phyloP scores from a whole-genome alignment of 768 basidiomycete species.

The Rhizopogon vulgaris region DNA sequence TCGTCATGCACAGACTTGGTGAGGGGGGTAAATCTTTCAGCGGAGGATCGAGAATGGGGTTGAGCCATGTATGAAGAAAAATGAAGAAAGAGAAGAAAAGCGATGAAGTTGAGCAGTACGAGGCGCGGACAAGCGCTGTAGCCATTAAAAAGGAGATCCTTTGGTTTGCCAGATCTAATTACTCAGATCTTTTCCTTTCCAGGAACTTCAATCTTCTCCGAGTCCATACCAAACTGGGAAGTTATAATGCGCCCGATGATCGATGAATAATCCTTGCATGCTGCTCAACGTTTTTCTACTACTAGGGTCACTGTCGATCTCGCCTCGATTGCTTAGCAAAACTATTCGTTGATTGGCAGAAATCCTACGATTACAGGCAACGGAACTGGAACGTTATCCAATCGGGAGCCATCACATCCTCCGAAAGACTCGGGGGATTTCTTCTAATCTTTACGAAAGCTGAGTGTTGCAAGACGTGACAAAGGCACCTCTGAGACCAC shows the following conservation, averaged over 20 bases:
- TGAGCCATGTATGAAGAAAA: background rate
- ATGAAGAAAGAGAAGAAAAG: background rate
- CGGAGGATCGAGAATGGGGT: background rate
- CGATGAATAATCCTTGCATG: background rate
- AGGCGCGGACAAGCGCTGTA: background rate
- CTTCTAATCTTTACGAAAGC: too few relatives aligned
- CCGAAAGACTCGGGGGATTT: too few relatives aligned
- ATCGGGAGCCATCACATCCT: too few relatives aligned
- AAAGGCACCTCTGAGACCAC: too few relatives aligned
- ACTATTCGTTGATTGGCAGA: too few relatives aligned
- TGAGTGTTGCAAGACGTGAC: too few relatives aligned
- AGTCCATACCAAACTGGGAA: background rate
- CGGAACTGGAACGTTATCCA: too few relatives aligned
- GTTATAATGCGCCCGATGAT: background rate
- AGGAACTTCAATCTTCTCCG: background rate
- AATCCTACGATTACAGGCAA: too few relatives aligned
- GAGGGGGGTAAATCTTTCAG: background rate
- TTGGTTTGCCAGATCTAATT: background rate
- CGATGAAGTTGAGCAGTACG: background rate
- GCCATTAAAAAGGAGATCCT: background rate
- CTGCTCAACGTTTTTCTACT: too few relatives aligned
- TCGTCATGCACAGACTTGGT: slow-evolving; percentile 8
- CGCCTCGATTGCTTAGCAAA: too few relatives aligned
- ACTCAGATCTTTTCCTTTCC: background rate
- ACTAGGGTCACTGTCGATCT: too few relatives aligned